Base-by-base conservation (phyloP, 441 rosid species). In the Bocquillonia castaneifolia region DNA sequence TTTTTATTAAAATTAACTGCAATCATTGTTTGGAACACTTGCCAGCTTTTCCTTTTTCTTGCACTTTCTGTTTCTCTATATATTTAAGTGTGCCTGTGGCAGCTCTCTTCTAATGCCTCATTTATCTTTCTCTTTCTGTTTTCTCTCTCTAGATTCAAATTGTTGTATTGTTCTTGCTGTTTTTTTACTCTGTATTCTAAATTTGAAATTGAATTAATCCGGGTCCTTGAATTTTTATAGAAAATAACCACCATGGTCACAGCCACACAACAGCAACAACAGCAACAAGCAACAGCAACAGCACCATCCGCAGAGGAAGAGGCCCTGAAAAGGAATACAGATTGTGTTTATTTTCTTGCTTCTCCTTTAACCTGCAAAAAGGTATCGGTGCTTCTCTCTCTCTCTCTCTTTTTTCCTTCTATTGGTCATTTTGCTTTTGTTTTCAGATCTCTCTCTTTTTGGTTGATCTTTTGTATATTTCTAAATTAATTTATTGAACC, bases 341-440 rank as follows among this genome's bases (percentile, higher is more conserved):
- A 93, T 83, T 93, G 99, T 72, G 97, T 93, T 74, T 93, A 93
- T 80, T 93, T 93, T 68, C 93, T 92, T 42, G 97, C 99, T 15
- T 91, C 97, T 65, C 99, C 99, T 80, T 78, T 88, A 73, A 92
- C 97, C 80, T 93, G 99, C 92, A 91, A 90, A 80, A 90, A 90
- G 96, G 96, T 92, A 56, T 13, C 26, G 14, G 31, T 48, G n/a
- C 15, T 52, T 34, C 23, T 53, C 29, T 37, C 18, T 74, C 51
- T 7, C 1, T 10, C 7, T 5, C 26, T 20, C 3, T 17, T 1
- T 59, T n/a, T 63, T 0, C 56, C n/a, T 54, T 7, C 54, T 18
- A 39, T 17, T 40, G n/a, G n/a, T n/a, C n/a, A n/a, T 58, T 62
- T 71, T 72, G 32, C 15, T 75, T 59, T 10, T 51, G 58, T 56